Percentiles rank a stretch among this genome's conserved stretches.
phyloP scores from a whole-genome alignment of 1,139 yeast genomes.

The Saccharomycopsis hybrid region DNA sequence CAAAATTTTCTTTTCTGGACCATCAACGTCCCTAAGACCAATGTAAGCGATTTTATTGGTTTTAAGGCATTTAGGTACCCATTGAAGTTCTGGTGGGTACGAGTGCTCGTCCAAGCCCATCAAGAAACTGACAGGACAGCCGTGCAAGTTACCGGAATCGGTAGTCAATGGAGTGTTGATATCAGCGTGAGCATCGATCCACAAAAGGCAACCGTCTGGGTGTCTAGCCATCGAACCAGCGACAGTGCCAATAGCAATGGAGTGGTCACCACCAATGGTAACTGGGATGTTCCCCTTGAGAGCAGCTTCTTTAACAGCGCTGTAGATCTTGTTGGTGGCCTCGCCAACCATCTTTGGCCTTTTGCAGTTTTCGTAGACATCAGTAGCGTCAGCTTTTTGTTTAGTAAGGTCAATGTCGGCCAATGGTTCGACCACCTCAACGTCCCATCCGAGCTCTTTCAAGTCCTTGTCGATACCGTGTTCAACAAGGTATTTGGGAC shows the following conservation, averaged over 20 bases:
- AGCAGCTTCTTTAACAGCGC: constrained; percentile 50
- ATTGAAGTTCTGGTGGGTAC: constrained; percentile 63
- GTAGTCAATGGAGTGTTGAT: constrained; percentile 87
- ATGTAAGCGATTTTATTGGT: constrained; percentile 80
- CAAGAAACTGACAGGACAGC: constrained; percentile 90
- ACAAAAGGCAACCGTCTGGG: constrained; percentile 84
- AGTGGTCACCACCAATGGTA: constrained; percentile 95
- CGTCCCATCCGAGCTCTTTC: constrained; percentile 66
- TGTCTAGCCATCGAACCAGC: constrained; percentile 71
- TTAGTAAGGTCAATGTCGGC: constrained; percentile 40
- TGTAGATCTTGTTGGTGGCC: constrained; percentile 58
- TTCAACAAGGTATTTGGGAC: constrained; percentile 75
- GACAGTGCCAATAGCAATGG: constrained; percentile 91
- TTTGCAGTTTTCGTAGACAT: constrained; percentile 52
- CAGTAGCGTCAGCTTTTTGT: constrained; percentile 38
- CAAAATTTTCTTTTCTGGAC: constrained; percentile 72
- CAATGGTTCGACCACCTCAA: constrained; percentile 53
- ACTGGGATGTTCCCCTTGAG: constrained; percentile 56
- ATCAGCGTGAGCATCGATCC: constrained; percentile 99
- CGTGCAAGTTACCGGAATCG: constrained; percentile 88
- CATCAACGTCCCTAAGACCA: constrained; percentile 91
- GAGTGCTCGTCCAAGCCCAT: constrained; percentile 64
- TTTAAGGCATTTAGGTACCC: constrained; percentile 74
- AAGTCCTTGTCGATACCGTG: constrained; percentile 65
- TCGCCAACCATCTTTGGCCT: constrained; percentile 74